A percentile compares a stretch with the other conserved stretches of the same genome.
Conservation (phyloP, 2,329 filamentous ascomycete species). For the Alternaria incomplexa region DNA sequence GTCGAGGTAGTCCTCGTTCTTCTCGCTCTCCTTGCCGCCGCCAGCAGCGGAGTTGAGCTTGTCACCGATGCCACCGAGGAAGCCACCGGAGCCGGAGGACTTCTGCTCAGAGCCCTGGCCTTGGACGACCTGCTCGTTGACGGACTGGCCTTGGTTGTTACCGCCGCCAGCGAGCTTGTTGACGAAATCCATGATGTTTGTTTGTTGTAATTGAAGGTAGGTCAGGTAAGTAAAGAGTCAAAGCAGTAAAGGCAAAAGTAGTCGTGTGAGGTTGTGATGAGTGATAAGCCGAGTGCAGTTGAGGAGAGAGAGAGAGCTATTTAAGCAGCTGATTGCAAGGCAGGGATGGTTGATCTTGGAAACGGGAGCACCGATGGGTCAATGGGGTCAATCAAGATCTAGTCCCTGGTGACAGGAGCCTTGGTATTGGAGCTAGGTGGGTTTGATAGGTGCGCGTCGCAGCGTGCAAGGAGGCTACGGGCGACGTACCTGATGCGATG, state of each 20-base stretch:
- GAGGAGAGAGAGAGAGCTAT: constrained; percentile 9
- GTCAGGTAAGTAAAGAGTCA: not conserved
- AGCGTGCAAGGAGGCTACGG: constrained; percentile 3
- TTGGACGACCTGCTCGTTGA: constrained; percentile 39
- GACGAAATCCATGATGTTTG: constrained; percentile 54
- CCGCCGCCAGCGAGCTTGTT: constrained; percentile 54
- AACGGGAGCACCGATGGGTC: not conserved
- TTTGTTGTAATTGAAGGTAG: constrained; percentile 16
- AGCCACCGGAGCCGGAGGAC: constrained; percentile 48
- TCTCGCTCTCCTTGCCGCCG: constrained; percentile 75
- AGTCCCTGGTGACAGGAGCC: not conserved
- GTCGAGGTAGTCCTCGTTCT: constrained; percentile 83
- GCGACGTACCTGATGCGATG: constrained; percentile 14
- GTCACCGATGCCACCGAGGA: constrained; percentile 67
- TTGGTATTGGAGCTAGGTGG: constrained; percentile 1
- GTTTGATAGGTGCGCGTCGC: not conserved
- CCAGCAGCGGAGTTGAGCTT: constrained; percentile 76
- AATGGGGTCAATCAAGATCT: constrained; percentile 10
- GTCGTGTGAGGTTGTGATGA: constrained; percentile 5
- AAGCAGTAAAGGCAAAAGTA: constrained; percentile 5
- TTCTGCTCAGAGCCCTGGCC: constrained; percentile 40
- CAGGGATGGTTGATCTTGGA: constrained; percentile 1
- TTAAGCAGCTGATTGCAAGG: constrained; percentile 11
- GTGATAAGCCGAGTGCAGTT: not conserved
- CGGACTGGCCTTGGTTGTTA: constrained; percentile 36